Percentiles rank a stretch among this genome's conserved stretches.
phyloP scores from a whole-genome alignment of 495 filamentous ascomycete species.

The Penicillium bovifimosum region DNA sequence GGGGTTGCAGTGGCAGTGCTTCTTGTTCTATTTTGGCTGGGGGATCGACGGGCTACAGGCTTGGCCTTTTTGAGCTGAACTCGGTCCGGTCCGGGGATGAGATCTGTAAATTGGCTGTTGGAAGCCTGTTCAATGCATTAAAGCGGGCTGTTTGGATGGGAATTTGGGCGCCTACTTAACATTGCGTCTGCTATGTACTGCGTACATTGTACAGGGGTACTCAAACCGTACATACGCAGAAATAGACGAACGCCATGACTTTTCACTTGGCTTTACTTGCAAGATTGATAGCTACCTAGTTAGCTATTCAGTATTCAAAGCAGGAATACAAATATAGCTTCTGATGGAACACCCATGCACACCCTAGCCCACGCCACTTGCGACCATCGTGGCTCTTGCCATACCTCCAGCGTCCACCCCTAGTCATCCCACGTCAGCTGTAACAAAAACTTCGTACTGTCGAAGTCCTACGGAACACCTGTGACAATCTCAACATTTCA shows the following conservation, averaged over 20 bases:
- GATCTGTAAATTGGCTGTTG: background rate
- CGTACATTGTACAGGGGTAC: background rate
- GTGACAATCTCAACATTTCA: background rate
- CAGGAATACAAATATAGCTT: background rate
- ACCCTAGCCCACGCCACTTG: background rate
- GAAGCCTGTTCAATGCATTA: background rate
- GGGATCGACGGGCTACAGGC: constrained; percentile 18
- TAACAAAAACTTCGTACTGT: background rate
- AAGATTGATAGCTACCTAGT: too few species aligned
- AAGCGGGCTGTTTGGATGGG: background rate
- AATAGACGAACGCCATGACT: too few species aligned
- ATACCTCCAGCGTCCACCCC: background rate
- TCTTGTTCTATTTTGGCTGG: constrained; percentile 2
- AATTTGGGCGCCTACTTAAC: background rate
- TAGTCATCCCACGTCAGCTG: constrained; percentile 1
- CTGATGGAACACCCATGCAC: background rate
- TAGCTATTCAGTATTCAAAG: too few species aligned
- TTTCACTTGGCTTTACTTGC: too few species aligned
- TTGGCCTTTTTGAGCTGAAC: constrained; percentile 8
- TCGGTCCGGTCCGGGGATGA: constrained; percentile 16
- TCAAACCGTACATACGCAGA: too few species aligned
- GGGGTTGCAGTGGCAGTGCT: constrained; percentile 15
- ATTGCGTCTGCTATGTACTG: background rate
- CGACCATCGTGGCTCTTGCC: background rate
- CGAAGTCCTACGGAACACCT: background rate